Evolutionary conservation across 768 basidiomycete genomes (phyloP).

Genomic region (Candolleomyces eurysporus): DNA sequence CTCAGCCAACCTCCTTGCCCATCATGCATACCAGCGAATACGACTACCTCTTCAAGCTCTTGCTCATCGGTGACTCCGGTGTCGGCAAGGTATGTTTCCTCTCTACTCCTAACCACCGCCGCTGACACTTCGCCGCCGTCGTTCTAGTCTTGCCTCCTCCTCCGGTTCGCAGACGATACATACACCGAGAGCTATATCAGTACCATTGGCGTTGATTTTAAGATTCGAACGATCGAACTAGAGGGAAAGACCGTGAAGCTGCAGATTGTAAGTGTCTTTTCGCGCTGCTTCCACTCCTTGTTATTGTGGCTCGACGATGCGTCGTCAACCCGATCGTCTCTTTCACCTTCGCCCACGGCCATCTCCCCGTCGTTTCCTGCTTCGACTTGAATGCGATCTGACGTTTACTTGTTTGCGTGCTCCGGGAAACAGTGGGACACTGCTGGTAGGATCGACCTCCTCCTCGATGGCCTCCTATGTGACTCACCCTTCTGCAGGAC

Average conservation of each 20-base stretch:
- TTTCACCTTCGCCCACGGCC: background rate
- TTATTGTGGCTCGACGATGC: background rate
- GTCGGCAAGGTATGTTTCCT: slow-evolving; percentile 75
- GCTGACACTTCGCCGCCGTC: slow-evolving; percentile 19
- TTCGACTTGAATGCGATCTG: slow-evolving; percentile 12
- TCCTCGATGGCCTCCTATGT: slow-evolving; percentile 2
- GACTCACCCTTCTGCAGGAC: slow-evolving; percentile 48
- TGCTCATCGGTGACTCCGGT: slow-evolving; percentile 94
- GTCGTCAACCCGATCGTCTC: background rate
- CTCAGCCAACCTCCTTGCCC: slow-evolving; percentile 20
- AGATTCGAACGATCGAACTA: slow-evolving; percentile 98
- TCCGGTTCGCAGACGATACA: slow-evolving; percentile 94
- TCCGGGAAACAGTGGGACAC: slow-evolving; percentile 85
- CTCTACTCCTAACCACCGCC: slow-evolving; percentile 20
- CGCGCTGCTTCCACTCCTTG: background rate
- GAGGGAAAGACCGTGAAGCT: slow-evolving; percentile 98
- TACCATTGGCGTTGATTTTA: slow-evolving; percentile 98
- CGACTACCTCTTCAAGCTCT: slow-evolving; percentile 95
- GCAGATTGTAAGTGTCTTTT: slow-evolving; percentile 76
- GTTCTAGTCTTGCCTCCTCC: slow-evolving; percentile 79
- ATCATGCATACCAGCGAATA: slow-evolving; percentile 91
- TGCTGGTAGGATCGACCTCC: slow-evolving; percentile 56
- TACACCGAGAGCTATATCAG: slow-evolving; percentile 98
- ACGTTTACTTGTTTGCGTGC: slow-evolving; percentile 22
- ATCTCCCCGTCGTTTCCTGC: background rate